Evolutionary conservation across 805 yeast genomes (phyloP), one percentile per base, ranked within the genome.

Genomic region (Metahyphopichia silvanorum): DNA sequence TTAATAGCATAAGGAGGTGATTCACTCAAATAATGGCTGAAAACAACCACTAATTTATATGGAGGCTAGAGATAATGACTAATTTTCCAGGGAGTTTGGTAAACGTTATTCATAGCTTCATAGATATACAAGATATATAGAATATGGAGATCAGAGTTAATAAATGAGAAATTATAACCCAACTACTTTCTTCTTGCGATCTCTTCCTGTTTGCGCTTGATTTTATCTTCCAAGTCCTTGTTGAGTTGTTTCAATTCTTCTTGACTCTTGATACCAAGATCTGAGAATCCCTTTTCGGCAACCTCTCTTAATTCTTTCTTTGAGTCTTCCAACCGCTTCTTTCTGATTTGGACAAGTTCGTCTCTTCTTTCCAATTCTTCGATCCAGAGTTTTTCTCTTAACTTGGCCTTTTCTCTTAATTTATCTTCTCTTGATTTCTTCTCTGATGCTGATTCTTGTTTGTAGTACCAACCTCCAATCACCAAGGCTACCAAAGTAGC

Each of bases 281-380:
- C 59, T 29, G 46, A 39, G 37, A 65, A 65, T 1, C 68, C 67
- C 16, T 61, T 62, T 34, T 47, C 35, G 10, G 66, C 68, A 25
- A 55, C 44, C 32, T 51, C 42, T n/a, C 48, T 36, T 38, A 61
- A 51, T 35, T 72, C 74, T 29, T 51, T 46, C 53, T 76, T 72
- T 2, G 82, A 81, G 31, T 69, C 46, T 36, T 81, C 86, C 4
- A 89, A 85, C 48, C 88, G 72, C 44, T 68, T 57, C 57, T 75
- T 79, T 48, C 95, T 70, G 39, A 70, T 76, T 53, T 82, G 79
- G 36, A 80, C 77, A 36, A 79, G 83, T 10, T 59, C 72, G 55
- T 88, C 96, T 57, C 95, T 76, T 63, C 95, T 76, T 54, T 88
- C 97, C 49, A 88, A 70, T 51, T 84, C 94, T 52, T 84, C 86